Base-by-base conservation (phyloP, 352 stramenopile genomes). In the Phytopythium cucurbitacearum region DNA sequence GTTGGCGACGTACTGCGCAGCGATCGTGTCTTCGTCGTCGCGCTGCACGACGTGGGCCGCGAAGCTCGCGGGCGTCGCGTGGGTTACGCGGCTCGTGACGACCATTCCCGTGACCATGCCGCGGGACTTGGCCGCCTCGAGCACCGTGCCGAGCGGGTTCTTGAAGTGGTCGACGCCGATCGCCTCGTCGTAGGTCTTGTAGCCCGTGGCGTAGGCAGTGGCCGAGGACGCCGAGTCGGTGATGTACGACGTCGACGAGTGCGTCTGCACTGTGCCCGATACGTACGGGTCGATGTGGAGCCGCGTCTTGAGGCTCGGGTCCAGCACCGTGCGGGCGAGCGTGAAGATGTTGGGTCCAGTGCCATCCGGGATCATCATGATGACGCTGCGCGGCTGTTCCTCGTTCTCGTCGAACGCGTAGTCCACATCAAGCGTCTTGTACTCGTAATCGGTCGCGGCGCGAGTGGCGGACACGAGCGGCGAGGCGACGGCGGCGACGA, bases 301-400 rank as follows among this genome's bases (percentile, higher is more conserved):
- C 28, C 72, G 69, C 37, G 67, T 80, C 55, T 82, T 65, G 21
- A 85, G 46, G 39, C 53, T 70, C 36, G 76, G 73, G 47, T 88
- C 76, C 4, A 77, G 57, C 51, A 88, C 69, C 1, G 73, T 82
- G 41, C 76, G 71, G 36, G 73, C 73, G 34, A 88, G 51, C 0
- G 73, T 69, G 54, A 83, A 88, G 39, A 88, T 65, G 63, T 88
- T 84, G 43, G 76, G 76, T 2, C 72, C 72, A 12, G 74, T 88
- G 47, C 77, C 74, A 44, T 86, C 77, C 1, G 74, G 77, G 57
- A 88, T 86, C 77, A 86, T 88, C 72, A 86, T 88, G 53, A 86
- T 85, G 43, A 88, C 44, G 53, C 64, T 82, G 48, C 77, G 77
- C 1, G 74, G 60, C 1, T 56, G 35, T 15, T 71, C 61, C 46